Evolutionary conservation across 768 basidiomycete genomes (phyloP).

Genomic region (Mycena filopes): DNA sequence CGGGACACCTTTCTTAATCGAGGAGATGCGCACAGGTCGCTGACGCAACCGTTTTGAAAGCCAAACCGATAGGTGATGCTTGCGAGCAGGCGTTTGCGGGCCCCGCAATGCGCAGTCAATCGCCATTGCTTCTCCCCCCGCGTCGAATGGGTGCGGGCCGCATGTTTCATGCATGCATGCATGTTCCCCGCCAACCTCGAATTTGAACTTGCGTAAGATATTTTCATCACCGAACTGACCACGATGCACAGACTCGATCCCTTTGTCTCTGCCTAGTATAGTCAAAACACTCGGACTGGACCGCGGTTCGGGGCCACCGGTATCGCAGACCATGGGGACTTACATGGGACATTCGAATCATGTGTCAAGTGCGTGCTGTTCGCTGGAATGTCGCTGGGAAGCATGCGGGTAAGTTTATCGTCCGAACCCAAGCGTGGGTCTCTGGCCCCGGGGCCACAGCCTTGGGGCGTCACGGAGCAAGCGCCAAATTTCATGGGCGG

Average conservation of each 20-base stretch:
- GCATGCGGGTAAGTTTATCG: neutral
- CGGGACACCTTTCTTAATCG: slow-evolving; percentile 12
- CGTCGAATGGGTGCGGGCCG: neutral
- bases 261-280: neutral
- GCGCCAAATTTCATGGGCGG: neutral
- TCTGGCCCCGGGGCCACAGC: slow-evolving; percentile 1
- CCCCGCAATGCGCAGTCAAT: slow-evolving; percentile 8
- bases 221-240: slow-evolving; percentile 1
- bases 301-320: neutral
- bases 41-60: neutral
- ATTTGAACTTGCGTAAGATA: slow-evolving; percentile 9
- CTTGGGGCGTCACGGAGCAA: neutral
- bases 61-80: neutral
- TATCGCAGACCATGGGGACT: neutral
- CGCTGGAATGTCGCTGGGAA: neutral
- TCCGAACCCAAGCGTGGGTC: neutral
- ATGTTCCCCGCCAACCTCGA: neutral
- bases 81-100: neutral
- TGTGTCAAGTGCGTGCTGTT: neutral
- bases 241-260: neutral
- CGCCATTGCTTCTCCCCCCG: neutral
- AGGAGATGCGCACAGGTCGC: neutral
- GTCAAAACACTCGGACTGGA: neutral
- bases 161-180: too few relatives aligned
- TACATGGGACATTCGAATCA: neutral